These are phyloP conservation scores for Avena atlantica DNA, from an alignment of 176 grass and related monocot species.

Conservation along the genomic window DNA sequence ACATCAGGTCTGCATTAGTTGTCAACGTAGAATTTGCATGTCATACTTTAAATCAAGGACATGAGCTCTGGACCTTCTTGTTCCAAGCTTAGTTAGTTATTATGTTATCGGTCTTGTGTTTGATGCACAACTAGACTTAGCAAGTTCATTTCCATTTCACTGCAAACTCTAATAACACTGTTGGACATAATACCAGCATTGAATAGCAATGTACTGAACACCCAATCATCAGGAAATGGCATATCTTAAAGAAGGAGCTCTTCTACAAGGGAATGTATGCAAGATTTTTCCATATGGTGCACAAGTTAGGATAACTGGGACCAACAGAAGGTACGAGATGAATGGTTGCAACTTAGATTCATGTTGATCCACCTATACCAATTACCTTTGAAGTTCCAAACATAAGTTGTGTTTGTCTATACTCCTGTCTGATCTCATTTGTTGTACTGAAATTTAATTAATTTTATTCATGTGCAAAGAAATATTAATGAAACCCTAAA, in stretches of 20 bases:
- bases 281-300: slow-evolving; percentile 85
- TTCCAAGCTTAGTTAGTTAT: slow-evolving; percentile 20
- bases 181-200: background rate
- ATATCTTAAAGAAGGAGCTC: slow-evolving; percentile 86
- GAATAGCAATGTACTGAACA: slow-evolving; percentile 9
- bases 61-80: background rate
- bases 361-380: background rate
- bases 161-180: slow-evolving; percentile 13
- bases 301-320: slow-evolving; percentile 73
- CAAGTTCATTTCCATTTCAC: background rate
- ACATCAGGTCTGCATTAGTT: background rate
- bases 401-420: background rate
- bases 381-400: background rate
- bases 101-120: background rate
- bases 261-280: slow-evolving; percentile 68
- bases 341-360: slow-evolving; percentile 13
- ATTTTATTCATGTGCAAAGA: background rate
- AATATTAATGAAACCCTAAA: background rate
- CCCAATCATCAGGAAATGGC: slow-evolving; percentile 66
- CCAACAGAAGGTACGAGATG: slow-evolving; percentile 72
- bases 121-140: background rate
- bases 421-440: background rate
- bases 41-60: background rate
- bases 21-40: background rate
- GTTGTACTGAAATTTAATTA: background rate